phyloP scores from a whole-genome alignment of 2,329 filamentous ascomycete species.

The Pseudocercospora musae region DNA sequence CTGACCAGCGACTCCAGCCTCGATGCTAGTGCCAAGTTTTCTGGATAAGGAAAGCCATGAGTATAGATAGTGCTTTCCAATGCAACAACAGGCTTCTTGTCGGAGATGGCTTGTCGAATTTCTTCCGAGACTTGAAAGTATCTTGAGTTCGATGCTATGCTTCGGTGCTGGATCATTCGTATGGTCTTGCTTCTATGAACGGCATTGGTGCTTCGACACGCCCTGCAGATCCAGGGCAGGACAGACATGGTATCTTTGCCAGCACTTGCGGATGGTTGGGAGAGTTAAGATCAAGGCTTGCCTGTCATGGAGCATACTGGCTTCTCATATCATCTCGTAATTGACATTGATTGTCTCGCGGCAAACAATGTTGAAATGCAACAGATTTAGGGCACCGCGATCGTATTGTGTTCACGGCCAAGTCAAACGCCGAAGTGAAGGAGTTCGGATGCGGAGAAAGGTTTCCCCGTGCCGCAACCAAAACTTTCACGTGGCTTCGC shows the following conservation, averaged over 20 bases:
- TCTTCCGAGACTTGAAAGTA: slow-evolving; percentile 73
- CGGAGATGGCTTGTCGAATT: slow-evolving; percentile 70
- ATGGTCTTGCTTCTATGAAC: not conserved
- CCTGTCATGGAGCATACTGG: not conserved
- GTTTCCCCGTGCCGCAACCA: not conserved
- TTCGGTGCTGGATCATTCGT: not conserved
- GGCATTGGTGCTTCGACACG: slow-evolving; percentile 11
- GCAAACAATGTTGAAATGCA: not conserved
- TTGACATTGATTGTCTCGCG: not conserved
- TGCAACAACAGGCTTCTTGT: slow-evolving; percentile 79
- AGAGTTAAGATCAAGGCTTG: not conserved
- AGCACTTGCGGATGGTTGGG: not conserved
- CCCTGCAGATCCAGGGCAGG: slow-evolving; percentile 20
- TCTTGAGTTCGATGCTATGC: slow-evolving; percentile 15
- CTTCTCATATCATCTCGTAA: not conserved
- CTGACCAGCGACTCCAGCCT: slow-evolving; percentile 80
- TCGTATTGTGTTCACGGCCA: not conserved
- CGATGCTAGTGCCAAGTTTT: slow-evolving; percentile 72
- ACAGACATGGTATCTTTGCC: not conserved
- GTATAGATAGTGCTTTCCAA: slow-evolving; percentile 97
- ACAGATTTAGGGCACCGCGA: not conserved
- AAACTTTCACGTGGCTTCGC: not conserved
- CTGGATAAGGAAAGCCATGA: slow-evolving; percentile 72
- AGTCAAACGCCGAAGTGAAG: not conserved
- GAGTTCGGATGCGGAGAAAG: not conserved